phyloP scores from a whole-genome alignment of 1,284 basidiomycete species.

The Ustilago tritici region DNA sequence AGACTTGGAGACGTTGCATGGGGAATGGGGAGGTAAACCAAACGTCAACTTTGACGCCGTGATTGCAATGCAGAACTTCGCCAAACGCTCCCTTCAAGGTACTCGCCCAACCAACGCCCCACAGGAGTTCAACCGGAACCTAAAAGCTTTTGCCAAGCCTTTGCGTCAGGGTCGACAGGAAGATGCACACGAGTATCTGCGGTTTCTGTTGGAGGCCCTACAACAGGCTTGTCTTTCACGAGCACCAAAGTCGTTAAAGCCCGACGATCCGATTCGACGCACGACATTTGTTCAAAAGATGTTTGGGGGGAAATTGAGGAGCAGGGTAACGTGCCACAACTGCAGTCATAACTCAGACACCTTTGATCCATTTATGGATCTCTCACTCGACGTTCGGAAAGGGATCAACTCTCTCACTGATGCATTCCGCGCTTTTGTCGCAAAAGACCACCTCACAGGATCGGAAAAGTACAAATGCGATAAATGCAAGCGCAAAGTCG shows the following conservation, averaged over 20 bases:
- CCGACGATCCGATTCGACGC: conserved; percentile 76
- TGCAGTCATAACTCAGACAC: conserved; percentile 94
- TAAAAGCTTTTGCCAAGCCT: conserved; percentile 84
- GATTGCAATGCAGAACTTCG: conserved; percentile 74
- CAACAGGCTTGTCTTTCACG: conserved; percentile 86
- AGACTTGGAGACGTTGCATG: conserved; percentile 72
- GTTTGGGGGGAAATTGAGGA: conserved; percentile 91
- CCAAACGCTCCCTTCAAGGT: conserved; percentile 71
- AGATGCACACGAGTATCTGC: conserved; percentile 97
- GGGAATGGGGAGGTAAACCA: conserved; percentile 45
- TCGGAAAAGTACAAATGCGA: conserved; percentile 98
- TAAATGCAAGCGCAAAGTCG: conserved; percentile 88
- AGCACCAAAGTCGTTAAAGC: conserved; percentile 76
- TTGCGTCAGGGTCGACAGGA: conserved; percentile 93
- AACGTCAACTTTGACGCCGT: conserved; percentile 59
- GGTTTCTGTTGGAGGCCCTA: conserved; percentile 90
- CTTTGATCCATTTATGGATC: conserved; percentile 92
- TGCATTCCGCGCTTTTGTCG: conserved; percentile 85
- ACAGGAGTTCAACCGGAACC: conserved; percentile 56
- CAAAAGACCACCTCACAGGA: conserved; percentile 84
- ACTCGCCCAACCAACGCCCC: conserved; percentile 46
- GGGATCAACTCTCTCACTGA: conserved; percentile 77
- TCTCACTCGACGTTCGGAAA: conserved; percentile 74
- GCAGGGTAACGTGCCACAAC: conserved; percentile 87
- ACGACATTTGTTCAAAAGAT: conserved; percentile 94